Conservation (phyloP, 805 yeast species). For the Hemisphaericaspora nanyangensis region DNA sequence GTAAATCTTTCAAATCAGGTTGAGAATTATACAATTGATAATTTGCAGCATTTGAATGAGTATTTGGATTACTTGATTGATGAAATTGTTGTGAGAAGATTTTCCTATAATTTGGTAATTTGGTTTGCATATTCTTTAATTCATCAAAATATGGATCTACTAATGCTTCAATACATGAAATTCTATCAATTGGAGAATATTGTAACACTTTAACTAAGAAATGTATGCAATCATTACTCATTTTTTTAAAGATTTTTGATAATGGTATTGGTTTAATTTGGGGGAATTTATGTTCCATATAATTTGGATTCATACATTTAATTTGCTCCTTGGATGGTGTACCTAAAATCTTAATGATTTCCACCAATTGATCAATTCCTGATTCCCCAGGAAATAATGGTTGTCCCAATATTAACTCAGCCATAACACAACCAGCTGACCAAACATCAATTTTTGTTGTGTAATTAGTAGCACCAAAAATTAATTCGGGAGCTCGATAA, state of each 20-base stretch:
- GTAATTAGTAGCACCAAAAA: conserved; percentile 94
- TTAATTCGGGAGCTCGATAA: conserved; percentile 95
- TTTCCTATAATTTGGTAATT: conserved; percentile 43
- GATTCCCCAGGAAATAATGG: conserved; percentile 98
- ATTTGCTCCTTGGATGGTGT: conserved; percentile 93
- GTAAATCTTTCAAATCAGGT: conserved; percentile 41
- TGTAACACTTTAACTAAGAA: conserved; percentile 56
- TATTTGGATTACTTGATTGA: conserved; percentile 15
- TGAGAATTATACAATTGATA: conserved; percentile 36
- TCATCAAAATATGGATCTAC: conserved; percentile 54
- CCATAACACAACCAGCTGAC: conserved; percentile 98
- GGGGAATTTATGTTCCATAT: conserved; percentile 96
- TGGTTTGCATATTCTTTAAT: conserved; percentile 36
- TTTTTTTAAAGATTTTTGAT: conserved; percentile 58
- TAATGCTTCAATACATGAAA: conserved; percentile 54
- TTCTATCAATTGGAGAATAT: conserved; percentile 66
- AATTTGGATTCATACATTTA: conserved; percentile 91
- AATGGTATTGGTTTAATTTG: conserved; percentile 76
- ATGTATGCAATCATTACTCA: conserved; percentile 50
- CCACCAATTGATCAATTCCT: conserved; percentile 96
- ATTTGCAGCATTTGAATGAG: conserved; percentile 38
- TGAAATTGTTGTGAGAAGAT: conserved; percentile 36
- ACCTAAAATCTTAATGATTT: conserved; percentile 91
- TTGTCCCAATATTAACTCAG: conserved; percentile 90
- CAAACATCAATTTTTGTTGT: conserved; percentile 96